phyloP scores from a whole-genome alignment of 768 basidiomycete genomes.

The Podaxis carcinomalis region DNA sequence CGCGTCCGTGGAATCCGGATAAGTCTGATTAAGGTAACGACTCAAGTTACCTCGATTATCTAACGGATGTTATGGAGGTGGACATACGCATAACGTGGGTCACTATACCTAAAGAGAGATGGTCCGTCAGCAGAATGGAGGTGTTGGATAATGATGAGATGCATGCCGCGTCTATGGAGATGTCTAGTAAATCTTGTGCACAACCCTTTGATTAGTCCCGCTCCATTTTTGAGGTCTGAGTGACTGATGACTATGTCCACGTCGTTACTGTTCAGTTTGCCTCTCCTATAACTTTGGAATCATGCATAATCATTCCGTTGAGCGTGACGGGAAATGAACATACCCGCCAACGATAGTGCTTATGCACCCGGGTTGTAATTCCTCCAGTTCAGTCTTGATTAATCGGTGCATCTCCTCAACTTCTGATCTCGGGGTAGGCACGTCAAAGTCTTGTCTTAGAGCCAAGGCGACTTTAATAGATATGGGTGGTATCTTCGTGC shows the following conservation, averaged over 20 bases:
- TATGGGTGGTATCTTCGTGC: slow-evolving; percentile 21
- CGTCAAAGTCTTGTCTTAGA: slow-evolving; percentile 51
- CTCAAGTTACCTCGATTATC: neutral
- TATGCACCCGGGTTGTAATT: slow-evolving; percentile 60
- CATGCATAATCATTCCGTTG: neutral
- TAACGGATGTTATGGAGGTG: neutral
- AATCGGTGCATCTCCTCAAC: slow-evolving; percentile 71
- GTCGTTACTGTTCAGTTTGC: slow-evolving; percentile 78
- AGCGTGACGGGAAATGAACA: slow-evolving; percentile 19
- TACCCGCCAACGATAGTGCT: slow-evolving; percentile 83
- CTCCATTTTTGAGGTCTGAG: slow-evolving; percentile 39
- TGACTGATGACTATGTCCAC: slow-evolving; percentile 90
- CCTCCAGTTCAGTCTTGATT: slow-evolving; percentile 63
- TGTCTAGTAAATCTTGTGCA: slow-evolving; percentile 54
- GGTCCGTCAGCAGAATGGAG: neutral
- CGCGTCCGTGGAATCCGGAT: slow-evolving; percentile 54
- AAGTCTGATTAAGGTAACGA: slow-evolving; percentile 37
- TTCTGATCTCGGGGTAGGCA: slow-evolving; percentile 63
- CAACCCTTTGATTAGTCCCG: slow-evolving; percentile 52
- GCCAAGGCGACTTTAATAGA: slow-evolving; percentile 57
- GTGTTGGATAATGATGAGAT: neutral
- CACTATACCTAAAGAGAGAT: slow-evolving; percentile 48
- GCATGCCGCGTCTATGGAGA: slow-evolving; percentile 54
- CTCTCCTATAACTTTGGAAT: slow-evolving; percentile 70
- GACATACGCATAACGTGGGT: slow-evolving; percentile 82